Conservation (phyloP, 1,139 yeast genomes). For the Yamadazyma taylorii region DNA sequence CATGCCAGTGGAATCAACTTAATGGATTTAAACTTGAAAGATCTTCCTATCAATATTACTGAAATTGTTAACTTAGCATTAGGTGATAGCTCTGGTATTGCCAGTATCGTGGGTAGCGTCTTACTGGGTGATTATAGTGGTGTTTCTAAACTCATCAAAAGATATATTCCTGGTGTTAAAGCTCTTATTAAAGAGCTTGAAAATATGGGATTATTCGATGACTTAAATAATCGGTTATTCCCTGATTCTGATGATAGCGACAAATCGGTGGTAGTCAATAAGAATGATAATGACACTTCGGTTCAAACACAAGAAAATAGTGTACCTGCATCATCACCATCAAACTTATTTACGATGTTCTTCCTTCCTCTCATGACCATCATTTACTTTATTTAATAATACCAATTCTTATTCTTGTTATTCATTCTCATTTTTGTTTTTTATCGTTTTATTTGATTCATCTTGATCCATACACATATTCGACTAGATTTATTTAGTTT, state of each 20-base stretch:
- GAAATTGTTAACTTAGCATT: slow-evolving; percentile 25
- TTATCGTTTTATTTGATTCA: neutral
- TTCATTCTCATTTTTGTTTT: neutral
- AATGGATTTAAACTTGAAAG: slow-evolving; percentile 12
- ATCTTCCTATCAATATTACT: slow-evolving; percentile 26
- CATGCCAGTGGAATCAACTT: slow-evolving; percentile 5
- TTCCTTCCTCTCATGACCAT: slow-evolving; percentile 1
- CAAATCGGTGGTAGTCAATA: slow-evolving; percentile 6
- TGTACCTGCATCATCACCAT: neutral
- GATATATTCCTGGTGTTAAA: slow-evolving; percentile 34
- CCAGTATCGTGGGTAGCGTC: slow-evolving; percentile 23
- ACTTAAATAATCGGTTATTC: slow-evolving; percentile 40
- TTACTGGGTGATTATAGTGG: slow-evolving; percentile 21
- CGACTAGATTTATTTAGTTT: no score
- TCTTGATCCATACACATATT: no score
- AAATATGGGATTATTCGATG: slow-evolving; percentile 38
- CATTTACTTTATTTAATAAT: slow-evolving; percentile 1
- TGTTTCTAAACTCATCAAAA: slow-evolving; percentile 16
- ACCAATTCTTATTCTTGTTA: neutral
- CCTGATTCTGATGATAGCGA: slow-evolving; percentile 22
- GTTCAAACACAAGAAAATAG: slow-evolving; percentile 7
- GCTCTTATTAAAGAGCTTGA: slow-evolving; percentile 36
- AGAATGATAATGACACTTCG: slow-evolving; percentile 2
- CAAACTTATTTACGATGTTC: neutral
- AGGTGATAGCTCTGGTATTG: slow-evolving; percentile 25